Percentiles rank a stretch among this genome's conserved stretches.
These are phyloP conservation scores for Penicillium flavigenum DNA, from an alignment of 495 filamentous ascomycete species.

Conservation along the genomic window DNA sequence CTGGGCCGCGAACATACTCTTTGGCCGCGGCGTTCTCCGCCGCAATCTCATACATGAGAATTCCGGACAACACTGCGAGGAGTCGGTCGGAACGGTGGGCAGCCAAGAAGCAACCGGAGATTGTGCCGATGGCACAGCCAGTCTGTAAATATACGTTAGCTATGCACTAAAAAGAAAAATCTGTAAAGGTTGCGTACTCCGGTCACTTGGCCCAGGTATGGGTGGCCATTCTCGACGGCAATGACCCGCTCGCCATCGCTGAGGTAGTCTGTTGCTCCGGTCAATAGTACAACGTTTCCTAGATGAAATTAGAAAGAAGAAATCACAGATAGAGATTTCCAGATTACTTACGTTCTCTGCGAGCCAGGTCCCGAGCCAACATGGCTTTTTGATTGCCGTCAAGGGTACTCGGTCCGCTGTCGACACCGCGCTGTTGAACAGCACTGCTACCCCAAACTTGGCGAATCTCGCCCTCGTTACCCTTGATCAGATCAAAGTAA, in stretches of 20 bases:
- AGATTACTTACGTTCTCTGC: slow-evolving; percentile 50
- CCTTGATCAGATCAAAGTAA: slow-evolving; percentile 87
- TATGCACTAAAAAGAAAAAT: background rate
- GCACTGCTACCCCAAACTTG: slow-evolving; percentile 57
- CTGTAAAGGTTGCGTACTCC: slow-evolving; percentile 48
- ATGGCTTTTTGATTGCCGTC: slow-evolving; percentile 52
- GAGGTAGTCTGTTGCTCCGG: slow-evolving; percentile 74
- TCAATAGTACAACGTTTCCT: slow-evolving; percentile 79
- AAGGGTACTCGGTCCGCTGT: slow-evolving; percentile 64
- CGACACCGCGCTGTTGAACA: slow-evolving; percentile 83
- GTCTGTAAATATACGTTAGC: slow-evolving; percentile 41
- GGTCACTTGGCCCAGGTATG: slow-evolving; percentile 75
- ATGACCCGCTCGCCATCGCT: slow-evolving; percentile 69
- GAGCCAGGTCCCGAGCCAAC: slow-evolving; percentile 64
- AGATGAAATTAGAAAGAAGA: background rate
- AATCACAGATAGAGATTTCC: background rate
- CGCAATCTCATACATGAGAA: slow-evolving; percentile 82
- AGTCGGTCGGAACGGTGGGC: slow-evolving; percentile 58
- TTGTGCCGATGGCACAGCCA: slow-evolving; percentile 82
- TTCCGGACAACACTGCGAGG: slow-evolving; percentile 66
- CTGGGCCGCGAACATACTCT: slow-evolving; percentile 70
- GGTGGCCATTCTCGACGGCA: slow-evolving; percentile 73
- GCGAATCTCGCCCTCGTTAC: slow-evolving; percentile 87
- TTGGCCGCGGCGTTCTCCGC: slow-evolving; percentile 67
- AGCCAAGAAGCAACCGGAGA: slow-evolving; percentile 72